phyloP scores from a whole-genome alignment of 257 asterid genomes.

The Nicotiana tabacum region DNA sequence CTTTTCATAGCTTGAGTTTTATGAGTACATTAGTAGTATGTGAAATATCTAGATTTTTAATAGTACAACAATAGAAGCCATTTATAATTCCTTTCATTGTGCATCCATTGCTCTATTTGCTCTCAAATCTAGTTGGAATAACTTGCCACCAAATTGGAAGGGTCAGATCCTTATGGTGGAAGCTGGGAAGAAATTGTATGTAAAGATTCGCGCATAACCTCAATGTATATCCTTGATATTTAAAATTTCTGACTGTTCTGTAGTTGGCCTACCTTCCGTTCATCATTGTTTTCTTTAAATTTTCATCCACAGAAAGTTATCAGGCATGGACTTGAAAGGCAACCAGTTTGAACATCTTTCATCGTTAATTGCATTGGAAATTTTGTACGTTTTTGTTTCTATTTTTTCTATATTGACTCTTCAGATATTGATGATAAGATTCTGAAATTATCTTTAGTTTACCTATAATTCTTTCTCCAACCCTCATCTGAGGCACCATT shows the following conservation, averaged over 20 bases:
- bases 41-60: neutral
- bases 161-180: conserved; percentile 72
- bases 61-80: neutral
- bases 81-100: conserved; percentile 4
- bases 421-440: neutral
- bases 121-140: conserved; percentile 42
- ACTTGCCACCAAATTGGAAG: conserved; percentile 12
- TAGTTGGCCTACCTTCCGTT: neutral
- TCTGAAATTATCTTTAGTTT: neutral
- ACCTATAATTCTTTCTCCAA: neutral
- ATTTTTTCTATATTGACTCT: neutral
- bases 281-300: conserved; percentile 6
- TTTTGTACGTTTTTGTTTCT: conserved; percentile 40
- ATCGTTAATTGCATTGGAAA: conserved; percentile 43
- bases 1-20: neutral
- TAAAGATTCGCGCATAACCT: too few species aligned
- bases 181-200: neutral
- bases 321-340: conserved; percentile 55
- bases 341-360: conserved; percentile 52
- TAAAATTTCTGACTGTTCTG: neutral
- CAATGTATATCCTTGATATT: neutral
- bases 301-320: conserved; percentile 48
- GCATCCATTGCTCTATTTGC: conserved; percentile 59
- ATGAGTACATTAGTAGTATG: neutral
- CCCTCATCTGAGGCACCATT: neutral